Conservation (phyloP, 805 yeast species). For the Candida nonsorbophila region DNA sequence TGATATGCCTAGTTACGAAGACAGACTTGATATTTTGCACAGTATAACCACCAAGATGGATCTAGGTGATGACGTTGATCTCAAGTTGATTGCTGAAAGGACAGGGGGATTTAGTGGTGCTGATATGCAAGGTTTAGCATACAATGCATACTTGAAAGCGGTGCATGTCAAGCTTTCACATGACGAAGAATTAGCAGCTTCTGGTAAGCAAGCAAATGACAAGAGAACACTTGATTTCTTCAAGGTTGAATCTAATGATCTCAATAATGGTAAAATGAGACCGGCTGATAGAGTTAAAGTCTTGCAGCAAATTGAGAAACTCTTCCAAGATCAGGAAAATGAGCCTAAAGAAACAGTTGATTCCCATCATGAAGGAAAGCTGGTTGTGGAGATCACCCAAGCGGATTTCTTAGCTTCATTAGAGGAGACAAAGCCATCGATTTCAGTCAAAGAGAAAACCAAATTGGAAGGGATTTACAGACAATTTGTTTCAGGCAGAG, state of each 20-base stretch:
- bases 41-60: constrained; percentile 59
- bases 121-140: constrained; percentile 86
- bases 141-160: constrained; percentile 86
- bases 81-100: constrained; percentile 47
- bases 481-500: constrained; percentile 71
- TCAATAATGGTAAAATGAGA: constrained; percentile 20
- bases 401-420: constrained; percentile 59
- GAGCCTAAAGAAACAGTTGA: constrained; percentile 5
- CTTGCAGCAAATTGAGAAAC: constrained; percentile 38
- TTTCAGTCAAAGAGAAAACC: constrained; percentile 62
- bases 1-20: constrained; percentile 71
- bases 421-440: constrained; percentile 81
- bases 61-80: constrained; percentile 43
- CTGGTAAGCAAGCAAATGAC: constrained; percentile 9
- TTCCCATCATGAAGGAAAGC: constrained; percentile 4
- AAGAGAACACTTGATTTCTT: constrained; percentile 32
- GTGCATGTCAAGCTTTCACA: constrained; percentile 64
- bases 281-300: constrained; percentile 38
- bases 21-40: constrained; percentile 66
- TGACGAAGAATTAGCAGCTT: constrained; percentile 20
- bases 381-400: constrained; percentile 41
- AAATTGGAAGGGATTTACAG: constrained; percentile 62
- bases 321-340: constrained; percentile 13
- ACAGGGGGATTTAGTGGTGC: constrained; percentile 91
- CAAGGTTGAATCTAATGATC: constrained; percentile 30